These are phyloP conservation scores for Peronospora destructor DNA, from an alignment of 352 stramenopile genomes.

Conservation along the genomic window DNA sequence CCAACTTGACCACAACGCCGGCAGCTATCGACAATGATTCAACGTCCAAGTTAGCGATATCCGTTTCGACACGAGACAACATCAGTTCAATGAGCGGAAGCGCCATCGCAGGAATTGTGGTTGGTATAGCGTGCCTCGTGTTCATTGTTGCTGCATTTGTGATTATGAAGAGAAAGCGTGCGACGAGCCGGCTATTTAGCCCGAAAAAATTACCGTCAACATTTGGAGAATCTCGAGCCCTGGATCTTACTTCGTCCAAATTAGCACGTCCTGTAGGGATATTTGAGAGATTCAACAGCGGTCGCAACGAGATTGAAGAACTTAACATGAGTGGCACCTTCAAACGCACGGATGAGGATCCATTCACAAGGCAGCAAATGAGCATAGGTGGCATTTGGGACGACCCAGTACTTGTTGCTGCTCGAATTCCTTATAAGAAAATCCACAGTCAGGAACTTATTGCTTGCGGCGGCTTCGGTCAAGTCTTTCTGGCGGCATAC, in stretches of 20 bases:
- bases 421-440: constrained; percentile 41
- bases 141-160: constrained; percentile 21
- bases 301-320: not conserved
- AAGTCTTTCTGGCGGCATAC: constrained; percentile 45
- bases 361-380: not conserved
- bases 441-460: constrained; percentile 37
- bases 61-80: constrained; percentile 7
- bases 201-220: not conserved
- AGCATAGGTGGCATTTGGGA: constrained; percentile 22
- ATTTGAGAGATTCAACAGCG: not conserved
- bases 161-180: constrained; percentile 10
- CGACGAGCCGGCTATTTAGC: not conserved
- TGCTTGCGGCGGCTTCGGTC: constrained; percentile 42
- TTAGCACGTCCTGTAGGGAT: not conserved
- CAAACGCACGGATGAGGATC: not conserved
- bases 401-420: constrained; percentile 30
- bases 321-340: not conserved
- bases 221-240: not conserved
- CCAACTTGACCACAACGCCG: not conserved
- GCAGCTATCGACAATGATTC: not conserved
- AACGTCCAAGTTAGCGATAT: constrained; percentile 13
- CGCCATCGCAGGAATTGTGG: constrained; percentile 15
- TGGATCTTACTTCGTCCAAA: not conserved
- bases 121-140: constrained; percentile 18
- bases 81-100: constrained; percentile 5